Conservation (phyloP, 2,329 filamentous ascomycete genomes). For the Penicillium sclerotiorum region DNA sequence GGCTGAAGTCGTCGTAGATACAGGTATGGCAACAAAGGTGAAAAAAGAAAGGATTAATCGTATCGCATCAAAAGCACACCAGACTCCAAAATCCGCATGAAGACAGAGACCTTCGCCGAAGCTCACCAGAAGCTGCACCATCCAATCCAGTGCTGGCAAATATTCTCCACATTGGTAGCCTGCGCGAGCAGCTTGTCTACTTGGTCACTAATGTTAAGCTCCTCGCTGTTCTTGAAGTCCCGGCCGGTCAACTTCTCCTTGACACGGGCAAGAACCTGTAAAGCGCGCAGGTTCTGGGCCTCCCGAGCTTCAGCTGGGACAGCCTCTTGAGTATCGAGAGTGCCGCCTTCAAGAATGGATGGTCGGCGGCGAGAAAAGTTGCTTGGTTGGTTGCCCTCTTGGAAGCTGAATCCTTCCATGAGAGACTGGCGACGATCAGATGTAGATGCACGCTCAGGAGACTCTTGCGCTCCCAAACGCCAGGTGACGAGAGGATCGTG, state of each 20-base stretch:
- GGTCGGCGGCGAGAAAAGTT: conserved; percentile 69
- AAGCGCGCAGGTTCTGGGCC: conserved; percentile 86
- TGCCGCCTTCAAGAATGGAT: conserved; percentile 66
- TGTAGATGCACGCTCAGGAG: conserved; percentile 59
- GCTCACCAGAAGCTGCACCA: conserved; percentile 97
- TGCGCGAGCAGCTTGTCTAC: conserved; percentile 94
- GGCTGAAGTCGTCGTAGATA: conserved; percentile 16
- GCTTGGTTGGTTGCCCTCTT: conserved; percentile 61
- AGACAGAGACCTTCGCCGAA: not conserved
- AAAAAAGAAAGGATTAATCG: conserved; percentile 20
- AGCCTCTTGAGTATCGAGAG: conserved; percentile 46
- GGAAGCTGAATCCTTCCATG: conserved; percentile 53
- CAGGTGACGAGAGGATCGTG: conserved; percentile 98
- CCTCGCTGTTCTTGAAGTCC: conserved; percentile 85
- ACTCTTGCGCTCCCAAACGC: conserved; percentile 72
- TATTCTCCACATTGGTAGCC: conserved; percentile 93
- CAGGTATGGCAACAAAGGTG: conserved; percentile 14
- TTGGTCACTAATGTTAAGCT: conserved; percentile 82
- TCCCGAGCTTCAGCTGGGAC: conserved; percentile 59
- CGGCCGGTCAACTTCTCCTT: conserved; percentile 93
- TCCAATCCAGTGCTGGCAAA: conserved; percentile 98
- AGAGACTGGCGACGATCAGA: conserved; percentile 64
- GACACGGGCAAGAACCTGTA: conserved; percentile 89
- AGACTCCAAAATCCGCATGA: conserved; percentile 23
- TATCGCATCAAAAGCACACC: conserved; percentile 29